These are phyloP conservation scores for Mrakia blollopis DNA, from an alignment of 768 basidiomycete genomes.

Conservation along the genomic window DNA sequence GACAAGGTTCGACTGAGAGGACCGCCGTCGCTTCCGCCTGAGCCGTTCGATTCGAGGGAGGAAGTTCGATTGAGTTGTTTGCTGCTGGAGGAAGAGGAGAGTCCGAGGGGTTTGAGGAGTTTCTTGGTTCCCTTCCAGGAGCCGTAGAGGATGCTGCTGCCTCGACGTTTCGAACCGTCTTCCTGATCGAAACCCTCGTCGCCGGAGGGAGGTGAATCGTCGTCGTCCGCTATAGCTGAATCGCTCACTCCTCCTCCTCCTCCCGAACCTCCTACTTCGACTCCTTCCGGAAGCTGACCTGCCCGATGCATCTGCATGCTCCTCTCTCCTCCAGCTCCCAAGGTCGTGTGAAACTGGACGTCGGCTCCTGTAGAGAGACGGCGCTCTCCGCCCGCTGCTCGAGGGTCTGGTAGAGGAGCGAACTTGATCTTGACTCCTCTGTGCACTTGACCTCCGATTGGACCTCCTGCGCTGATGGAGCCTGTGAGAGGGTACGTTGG, in stretches of 20 bases:
- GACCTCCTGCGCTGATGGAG: not conserved
- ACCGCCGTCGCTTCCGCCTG: not conserved
- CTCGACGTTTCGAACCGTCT: not conserved
- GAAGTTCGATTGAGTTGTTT: slow-evolving; percentile 20
- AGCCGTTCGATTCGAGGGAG: slow-evolving; percentile 23
- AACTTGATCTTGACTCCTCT: slow-evolving; percentile 27
- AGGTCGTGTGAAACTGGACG: slow-evolving; percentile 14
- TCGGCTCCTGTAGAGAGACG: slow-evolving; percentile 27
- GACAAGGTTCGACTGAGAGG: slow-evolving; percentile 5
- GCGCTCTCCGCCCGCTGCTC: not conserved
- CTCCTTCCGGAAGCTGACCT: not conserved
- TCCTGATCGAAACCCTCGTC: slow-evolving; percentile 13
- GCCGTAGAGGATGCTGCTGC: slow-evolving; percentile 10
- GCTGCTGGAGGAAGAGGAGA: slow-evolving; percentile 2
- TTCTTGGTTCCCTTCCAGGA: slow-evolving; percentile 25
- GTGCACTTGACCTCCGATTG: not conserved
- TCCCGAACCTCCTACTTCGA: not conserved
- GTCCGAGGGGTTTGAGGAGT: slow-evolving; percentile 6
- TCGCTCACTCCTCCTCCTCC: not conserved
- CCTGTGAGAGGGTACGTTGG: not conserved
- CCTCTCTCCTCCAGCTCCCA: slow-evolving; percentile 17
- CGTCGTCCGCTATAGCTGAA: slow-evolving; percentile 3
- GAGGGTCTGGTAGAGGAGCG: slow-evolving; percentile 26
- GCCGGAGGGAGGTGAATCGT: not conserved
- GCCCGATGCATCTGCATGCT: slow-evolving; percentile 20